Evolutionary conservation across 345 rosid genomes (phyloP).

Genomic region (Pelargonium nanum): DNA sequence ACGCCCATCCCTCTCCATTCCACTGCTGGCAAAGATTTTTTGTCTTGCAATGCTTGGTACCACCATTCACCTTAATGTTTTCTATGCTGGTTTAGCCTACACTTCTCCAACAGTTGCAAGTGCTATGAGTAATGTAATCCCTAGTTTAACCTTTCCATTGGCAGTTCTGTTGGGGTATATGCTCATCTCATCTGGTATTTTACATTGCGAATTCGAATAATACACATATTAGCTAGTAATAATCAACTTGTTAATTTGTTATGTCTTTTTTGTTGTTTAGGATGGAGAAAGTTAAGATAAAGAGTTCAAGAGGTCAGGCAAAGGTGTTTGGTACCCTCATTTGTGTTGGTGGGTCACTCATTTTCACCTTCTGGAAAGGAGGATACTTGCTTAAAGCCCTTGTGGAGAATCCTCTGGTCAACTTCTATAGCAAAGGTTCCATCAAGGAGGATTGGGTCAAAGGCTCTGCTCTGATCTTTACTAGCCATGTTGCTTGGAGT

Average conservation of each 20-base stretch:
- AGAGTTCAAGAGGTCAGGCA: constrained; percentile 19
- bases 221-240: too few species aligned
- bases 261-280: constrained; percentile 11
- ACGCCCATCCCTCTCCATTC: constrained; percentile 22
- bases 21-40: constrained; percentile 29
- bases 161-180: constrained; percentile 29
- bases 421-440: constrained; percentile 11
- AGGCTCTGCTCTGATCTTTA: constrained; percentile 33
- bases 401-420: constrained; percentile 24
- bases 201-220: too few species aligned
- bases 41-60: constrained; percentile 29
- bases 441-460: constrained; percentile 30
- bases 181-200: not conserved
- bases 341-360: constrained; percentile 29
- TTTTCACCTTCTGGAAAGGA: constrained; percentile 43
- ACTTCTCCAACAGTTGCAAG: constrained; percentile 33
- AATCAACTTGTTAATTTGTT: not conserved
- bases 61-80: constrained; percentile 32
- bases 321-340: constrained; percentile 26
- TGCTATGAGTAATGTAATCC: constrained; percentile 35
- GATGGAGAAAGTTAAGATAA: constrained; percentile 33
- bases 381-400: constrained; percentile 23
- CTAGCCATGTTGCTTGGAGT: constrained; percentile 32
- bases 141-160: constrained; percentile 29
- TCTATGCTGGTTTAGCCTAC: constrained; percentile 25